phyloP scores from a whole-genome alignment of 352 stramenopile genomes.

The Globisporangium apiculatum region DNA sequence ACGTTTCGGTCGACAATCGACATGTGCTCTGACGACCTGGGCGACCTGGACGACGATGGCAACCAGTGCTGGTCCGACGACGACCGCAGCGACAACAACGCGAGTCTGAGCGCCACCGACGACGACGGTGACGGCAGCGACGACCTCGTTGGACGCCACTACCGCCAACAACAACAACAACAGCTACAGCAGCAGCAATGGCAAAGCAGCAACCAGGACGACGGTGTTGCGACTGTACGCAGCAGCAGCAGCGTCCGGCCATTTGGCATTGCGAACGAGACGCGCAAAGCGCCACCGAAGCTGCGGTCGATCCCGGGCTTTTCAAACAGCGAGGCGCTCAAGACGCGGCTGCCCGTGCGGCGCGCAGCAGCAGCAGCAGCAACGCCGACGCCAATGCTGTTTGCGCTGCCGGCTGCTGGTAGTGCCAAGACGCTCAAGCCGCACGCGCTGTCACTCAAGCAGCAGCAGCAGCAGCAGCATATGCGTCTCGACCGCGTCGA shows the following conservation, averaged over 20 bases:
- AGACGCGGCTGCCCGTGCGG: constrained; percentile 6
- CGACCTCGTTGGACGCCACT: background rate
- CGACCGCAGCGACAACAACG: constrained; percentile 2
- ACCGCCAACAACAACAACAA: background rate
- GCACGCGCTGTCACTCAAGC: background rate
- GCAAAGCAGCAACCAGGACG: background rate
- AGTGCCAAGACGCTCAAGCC: background rate
- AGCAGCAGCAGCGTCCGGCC: background rate
- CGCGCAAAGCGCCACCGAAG: constrained; percentile 6
- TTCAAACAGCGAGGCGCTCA: constrained; percentile 16
- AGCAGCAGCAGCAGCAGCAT: constrained; percentile 10
- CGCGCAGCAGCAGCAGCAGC: background rate
- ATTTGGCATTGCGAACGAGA: background rate
- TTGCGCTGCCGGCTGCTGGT: background rate
- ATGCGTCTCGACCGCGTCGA: background rate
- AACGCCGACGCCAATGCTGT: background rate
- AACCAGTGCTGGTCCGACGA: constrained; percentile 6
- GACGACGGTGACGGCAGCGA: background rate
- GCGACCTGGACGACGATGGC: constrained; percentile 1
- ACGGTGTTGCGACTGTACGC: background rate
- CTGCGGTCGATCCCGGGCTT: constrained; percentile 12
- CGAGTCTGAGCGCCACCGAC: background rate
- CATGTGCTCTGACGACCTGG: constrained; percentile 19
- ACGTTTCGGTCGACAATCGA: constrained; percentile 50
- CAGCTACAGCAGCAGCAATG: background rate